Evolutionary conservation across 2,329 filamentous ascomycete genomes (phyloP).

Genomic region (Zelopaecilomyces penicillatus): DNA sequence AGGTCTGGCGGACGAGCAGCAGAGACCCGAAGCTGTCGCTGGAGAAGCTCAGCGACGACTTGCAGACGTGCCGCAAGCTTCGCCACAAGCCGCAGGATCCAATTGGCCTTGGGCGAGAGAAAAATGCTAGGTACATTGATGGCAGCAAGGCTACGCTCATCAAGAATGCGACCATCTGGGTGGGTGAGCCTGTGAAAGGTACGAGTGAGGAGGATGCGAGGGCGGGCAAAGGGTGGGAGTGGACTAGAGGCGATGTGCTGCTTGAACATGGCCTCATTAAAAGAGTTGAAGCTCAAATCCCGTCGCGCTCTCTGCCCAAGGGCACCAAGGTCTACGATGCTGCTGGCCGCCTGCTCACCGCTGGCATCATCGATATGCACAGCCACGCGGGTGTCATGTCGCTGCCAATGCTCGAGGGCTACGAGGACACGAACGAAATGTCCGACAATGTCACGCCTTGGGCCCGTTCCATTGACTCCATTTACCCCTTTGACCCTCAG

Average conservation of each 20-base stretch:
- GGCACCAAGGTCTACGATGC: constrained; percentile 48
- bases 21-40: constrained; percentile 36
- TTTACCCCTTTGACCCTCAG: constrained; percentile 56
- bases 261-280: constrained; percentile 54
- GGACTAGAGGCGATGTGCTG: constrained; percentile 52
- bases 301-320: constrained; percentile 31
- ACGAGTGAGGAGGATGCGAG: constrained; percentile 44
- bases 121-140: constrained; percentile 52
- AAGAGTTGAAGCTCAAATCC: constrained; percentile 39
- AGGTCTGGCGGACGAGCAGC: constrained; percentile 23
- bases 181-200: constrained; percentile 49
- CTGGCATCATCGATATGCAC: constrained; percentile 66
- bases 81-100: constrained; percentile 47
- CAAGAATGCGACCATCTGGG: constrained; percentile 58
- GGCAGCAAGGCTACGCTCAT: constrained; percentile 54
- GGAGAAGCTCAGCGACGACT: constrained; percentile 43
- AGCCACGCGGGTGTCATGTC: constrained; percentile 54
- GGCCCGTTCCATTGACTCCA: constrained; percentile 56
- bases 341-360: constrained; percentile 52
- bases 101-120: constrained; percentile 44
- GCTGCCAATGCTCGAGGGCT: constrained; percentile 46
- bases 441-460: constrained; percentile 58
- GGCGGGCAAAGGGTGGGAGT: constrained; percentile 50
- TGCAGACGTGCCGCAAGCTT: constrained; percentile 48
- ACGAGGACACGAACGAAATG: constrained; percentile 55